phyloP scores from a whole-genome alignment of 306 rosid genomes.

The Malus fusca region DNA sequence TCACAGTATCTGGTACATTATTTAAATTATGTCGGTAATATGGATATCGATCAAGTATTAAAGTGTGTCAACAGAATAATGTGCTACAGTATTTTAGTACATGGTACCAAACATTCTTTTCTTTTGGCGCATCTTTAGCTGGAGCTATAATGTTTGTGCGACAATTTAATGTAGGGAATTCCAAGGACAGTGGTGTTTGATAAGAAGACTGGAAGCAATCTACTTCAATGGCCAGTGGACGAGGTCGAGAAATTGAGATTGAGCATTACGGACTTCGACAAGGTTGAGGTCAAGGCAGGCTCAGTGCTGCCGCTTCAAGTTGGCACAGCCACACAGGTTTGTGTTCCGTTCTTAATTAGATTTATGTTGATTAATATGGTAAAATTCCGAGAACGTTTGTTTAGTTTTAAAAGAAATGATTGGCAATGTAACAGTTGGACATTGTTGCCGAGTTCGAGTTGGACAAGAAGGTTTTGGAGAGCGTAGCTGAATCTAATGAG shows the following conservation, averaged over 20 bases:
- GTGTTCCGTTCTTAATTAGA: conserved; percentile 5
- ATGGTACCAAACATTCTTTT: neutral
- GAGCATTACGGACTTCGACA: conserved; percentile 33
- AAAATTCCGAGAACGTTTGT: neutral
- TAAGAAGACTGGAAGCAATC: conserved; percentile 52
- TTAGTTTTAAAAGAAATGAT: neutral
- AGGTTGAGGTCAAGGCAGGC: conserved; percentile 47
- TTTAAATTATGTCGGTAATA: neutral
- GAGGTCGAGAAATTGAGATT: conserved; percentile 68
- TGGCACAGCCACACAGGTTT: conserved; percentile 68
- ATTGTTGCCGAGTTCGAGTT: conserved; percentile 74
- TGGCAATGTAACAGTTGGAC: conserved; percentile 52
- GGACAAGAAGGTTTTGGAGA: conserved; percentile 51
- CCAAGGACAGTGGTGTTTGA: conserved; percentile 73
- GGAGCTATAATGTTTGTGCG: neutral
- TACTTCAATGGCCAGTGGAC: conserved; percentile 85
- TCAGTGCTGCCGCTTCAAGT: conserved; percentile 51
- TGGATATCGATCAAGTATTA: no score
- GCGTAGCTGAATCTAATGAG: conserved; percentile 17
- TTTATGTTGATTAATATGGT: neutral
- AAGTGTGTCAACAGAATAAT: neutral
- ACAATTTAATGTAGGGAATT: conserved; percentile 36
- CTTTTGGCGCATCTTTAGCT: neutral
- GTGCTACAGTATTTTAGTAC: neutral
- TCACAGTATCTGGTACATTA: neutral